phyloP scores from a whole-genome alignment of 2,329 filamentous ascomycete genomes.

The Aspergillus udagawae region DNA sequence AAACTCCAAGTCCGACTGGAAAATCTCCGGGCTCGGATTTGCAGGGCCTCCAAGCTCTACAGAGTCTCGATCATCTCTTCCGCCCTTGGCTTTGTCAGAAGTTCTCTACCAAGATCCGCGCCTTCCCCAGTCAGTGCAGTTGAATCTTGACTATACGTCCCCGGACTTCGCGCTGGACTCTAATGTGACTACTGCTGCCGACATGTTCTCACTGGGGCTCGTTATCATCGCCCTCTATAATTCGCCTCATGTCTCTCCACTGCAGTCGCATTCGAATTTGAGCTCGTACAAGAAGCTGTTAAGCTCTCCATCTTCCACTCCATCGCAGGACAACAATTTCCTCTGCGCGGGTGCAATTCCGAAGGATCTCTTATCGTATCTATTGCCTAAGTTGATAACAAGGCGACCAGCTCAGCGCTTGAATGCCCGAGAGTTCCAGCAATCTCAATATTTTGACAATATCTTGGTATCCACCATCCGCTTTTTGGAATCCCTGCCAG shows the following conservation, averaged over 20 bases:
- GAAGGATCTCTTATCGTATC: slow-evolving; percentile 67
- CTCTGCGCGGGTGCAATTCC: slow-evolving; percentile 76
- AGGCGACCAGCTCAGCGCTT: slow-evolving; percentile 81
- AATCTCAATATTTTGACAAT: slow-evolving; percentile 96
- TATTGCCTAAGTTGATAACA: slow-evolving; percentile 82
- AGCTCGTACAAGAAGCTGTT: slow-evolving; percentile 84
- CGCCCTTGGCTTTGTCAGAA: slow-evolving; percentile 77
- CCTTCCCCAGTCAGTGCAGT: slow-evolving; percentile 74
- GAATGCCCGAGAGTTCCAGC: slow-evolving; percentile 85
- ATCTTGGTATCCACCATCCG: slow-evolving; percentile 93
- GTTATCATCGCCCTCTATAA: slow-evolving; percentile 90
- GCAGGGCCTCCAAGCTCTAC: slow-evolving; percentile 75
- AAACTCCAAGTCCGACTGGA: slow-evolving; percentile 98
- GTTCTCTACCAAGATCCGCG: slow-evolving; percentile 80
- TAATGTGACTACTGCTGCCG: slow-evolving; percentile 75
- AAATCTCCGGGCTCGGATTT: slow-evolving; percentile 91
- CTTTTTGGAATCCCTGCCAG: slow-evolving; percentile 85
- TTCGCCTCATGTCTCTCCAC: slow-evolving; percentile 81
- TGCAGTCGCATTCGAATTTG: slow-evolving; percentile 75
- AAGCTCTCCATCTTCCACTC: slow-evolving; percentile 70
- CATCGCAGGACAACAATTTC: slow-evolving; percentile 78
- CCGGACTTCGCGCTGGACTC: slow-evolving; percentile 93
- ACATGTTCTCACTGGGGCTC: slow-evolving; percentile 91
- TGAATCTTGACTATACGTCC: slow-evolving; percentile 89
- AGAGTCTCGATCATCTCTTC: slow-evolving; percentile 68